phyloP scores from a whole-genome alignment of 2,329 filamentous ascomycete species.

The Colletotrichum filicis region DNA sequence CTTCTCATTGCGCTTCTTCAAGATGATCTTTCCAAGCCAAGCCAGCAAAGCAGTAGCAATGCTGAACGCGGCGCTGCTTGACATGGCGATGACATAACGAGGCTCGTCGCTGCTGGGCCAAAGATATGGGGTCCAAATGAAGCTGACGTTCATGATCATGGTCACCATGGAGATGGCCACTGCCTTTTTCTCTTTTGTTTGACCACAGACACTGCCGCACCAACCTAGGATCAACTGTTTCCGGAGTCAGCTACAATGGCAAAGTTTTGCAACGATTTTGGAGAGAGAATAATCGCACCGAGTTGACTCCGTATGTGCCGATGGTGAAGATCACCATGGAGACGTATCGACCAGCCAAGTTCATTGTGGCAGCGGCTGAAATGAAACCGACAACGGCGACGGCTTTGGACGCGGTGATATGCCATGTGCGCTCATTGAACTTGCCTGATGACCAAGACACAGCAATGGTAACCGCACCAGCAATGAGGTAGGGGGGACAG shows the following conservation, averaged over 20 bases:
- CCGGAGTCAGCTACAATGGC: not conserved
- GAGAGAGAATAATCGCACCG: conserved; percentile 43
- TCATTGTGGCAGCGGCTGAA: conserved; percentile 39
- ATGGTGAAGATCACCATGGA: conserved; percentile 46
- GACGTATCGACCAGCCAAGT: conserved; percentile 41
- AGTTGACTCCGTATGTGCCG: conserved; percentile 44
- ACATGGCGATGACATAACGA: conserved; percentile 52
- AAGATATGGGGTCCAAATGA: conserved; percentile 55
- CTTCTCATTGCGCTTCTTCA: conserved; percentile 48
- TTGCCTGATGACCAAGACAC: conserved; percentile 47
- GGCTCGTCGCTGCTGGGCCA: conserved; percentile 52
- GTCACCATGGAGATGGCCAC: conserved; percentile 45
- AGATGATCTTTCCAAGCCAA: conserved; percentile 50
- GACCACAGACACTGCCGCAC: conserved; percentile 50
- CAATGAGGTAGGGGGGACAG: conserved; percentile 45
- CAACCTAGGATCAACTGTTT: conserved; percentile 41
- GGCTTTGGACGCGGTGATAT: conserved; percentile 52
- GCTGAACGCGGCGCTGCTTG: conserved; percentile 45
- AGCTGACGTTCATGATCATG: conserved; percentile 41
- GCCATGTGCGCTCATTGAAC: conserved; percentile 55
- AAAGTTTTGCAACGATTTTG: not conserved
- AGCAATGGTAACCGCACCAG: conserved; percentile 41
- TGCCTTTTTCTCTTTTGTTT: conserved; percentile 57
- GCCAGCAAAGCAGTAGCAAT: conserved; percentile 47
- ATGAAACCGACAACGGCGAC: conserved; percentile 53